Evolutionary conservation across 306 rosid species (phyloP), one percentile per base, ranked within the genome.

Genomic region (Rubus idaeus): DNA sequence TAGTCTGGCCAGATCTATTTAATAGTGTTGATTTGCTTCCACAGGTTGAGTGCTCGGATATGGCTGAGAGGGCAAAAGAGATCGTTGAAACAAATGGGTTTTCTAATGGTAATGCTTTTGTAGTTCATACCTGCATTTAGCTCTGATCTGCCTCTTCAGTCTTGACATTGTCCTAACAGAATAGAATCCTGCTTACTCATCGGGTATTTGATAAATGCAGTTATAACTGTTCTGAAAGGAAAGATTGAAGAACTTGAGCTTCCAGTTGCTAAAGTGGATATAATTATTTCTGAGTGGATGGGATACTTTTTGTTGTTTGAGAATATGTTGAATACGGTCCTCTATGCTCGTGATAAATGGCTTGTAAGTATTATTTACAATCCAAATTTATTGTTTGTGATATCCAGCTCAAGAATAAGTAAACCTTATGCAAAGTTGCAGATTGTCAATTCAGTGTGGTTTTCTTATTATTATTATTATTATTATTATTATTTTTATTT

Each of bases 321-420:
- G 90, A 92, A 96, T 75, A 96, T 96, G 99, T 80, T 96, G 76
- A 89, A 96, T 76, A 91, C 99, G 2, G 99, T 96, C 42, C 87
- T 96, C 23, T 88, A 85, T 88, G 99, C 99, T 73, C 99, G 98
- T 42, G 99, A 96, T 83, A 96, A 96, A 84, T 96, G 99, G 99
- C 97, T 96, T 73, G 99, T 96, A 79, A 88, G 99, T 88, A 44
- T 8, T 45, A 21, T 79, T 40, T 64, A 42, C 39, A 6, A 65
- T 55, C 44, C 16, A 6, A 12, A 10, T 56, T 26, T 13, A 1
- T 13, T 14, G 1, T 35, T 6, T 78, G 17, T 64, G 10, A 10
- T 39, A 35, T 56, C n/a, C 26, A 13, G 40, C 51, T 4, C 16
- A 68, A 40, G 20, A 20, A 10, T 71, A 51, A 8, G 5, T 16